These are phyloP conservation scores for Xylariaceae sp. DNA, from an alignment of 2,329 filamentous ascomycete species.

Conservation along the genomic window DNA sequence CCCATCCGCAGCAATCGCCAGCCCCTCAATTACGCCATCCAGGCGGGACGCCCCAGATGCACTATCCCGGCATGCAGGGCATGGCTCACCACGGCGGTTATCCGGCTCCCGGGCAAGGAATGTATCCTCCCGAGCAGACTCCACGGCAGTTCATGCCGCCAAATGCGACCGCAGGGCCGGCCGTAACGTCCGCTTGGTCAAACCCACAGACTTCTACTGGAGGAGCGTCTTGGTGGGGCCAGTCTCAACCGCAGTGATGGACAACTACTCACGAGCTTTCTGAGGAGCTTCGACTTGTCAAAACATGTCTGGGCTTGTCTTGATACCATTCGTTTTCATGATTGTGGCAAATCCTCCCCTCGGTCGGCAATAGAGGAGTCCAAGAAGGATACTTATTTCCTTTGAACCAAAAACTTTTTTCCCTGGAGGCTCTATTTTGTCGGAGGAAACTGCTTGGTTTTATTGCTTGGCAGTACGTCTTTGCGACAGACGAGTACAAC, in stretches of 20 bases:
- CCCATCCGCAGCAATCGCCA: constrained; percentile 52
- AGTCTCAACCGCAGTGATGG: constrained; percentile 43
- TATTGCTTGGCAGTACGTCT: constrained; percentile 1
- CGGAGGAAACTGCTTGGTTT: background rate
- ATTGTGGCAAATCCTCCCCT: constrained; percentile 9
- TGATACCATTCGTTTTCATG: constrained; percentile 1
- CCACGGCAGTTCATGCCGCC: constrained; percentile 66
- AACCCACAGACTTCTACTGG: constrained; percentile 61
- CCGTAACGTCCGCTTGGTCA: constrained; percentile 51
- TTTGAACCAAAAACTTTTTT: too few species aligned
- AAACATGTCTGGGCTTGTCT: background rate
- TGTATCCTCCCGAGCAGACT: constrained; percentile 60
- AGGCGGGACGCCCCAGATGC: constrained; percentile 51
- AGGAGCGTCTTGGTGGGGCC: constrained; percentile 52
- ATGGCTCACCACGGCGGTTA: constrained; percentile 60
- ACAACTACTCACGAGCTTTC: background rate
- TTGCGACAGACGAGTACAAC: background rate
- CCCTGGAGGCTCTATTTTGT: too few species aligned
- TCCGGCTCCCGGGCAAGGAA: constrained; percentile 50
- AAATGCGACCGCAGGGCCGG: constrained; percentile 47
- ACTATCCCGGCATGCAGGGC: constrained; percentile 60
- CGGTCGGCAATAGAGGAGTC: constrained; percentile 14
- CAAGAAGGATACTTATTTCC: constrained; percentile 10
- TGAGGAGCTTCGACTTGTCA: background rate
- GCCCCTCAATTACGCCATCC: constrained; percentile 59